Evolutionary conservation across 176 grass and related monocot genomes (phyloP).

Genomic region (Poa annua): DNA sequence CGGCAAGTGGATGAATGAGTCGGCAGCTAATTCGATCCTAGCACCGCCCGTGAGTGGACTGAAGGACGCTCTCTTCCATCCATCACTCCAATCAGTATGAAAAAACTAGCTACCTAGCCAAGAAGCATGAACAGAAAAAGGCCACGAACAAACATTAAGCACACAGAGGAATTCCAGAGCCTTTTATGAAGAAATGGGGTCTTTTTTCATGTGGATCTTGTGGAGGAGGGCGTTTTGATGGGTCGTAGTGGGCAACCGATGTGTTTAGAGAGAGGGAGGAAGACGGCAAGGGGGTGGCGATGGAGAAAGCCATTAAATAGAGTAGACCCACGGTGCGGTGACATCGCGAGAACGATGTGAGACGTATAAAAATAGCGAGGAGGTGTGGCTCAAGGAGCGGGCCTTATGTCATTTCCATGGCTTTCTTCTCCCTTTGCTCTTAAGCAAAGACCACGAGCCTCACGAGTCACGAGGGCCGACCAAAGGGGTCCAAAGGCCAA

Average conservation of each 20-base stretch:
- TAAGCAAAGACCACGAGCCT: constrained; percentile 29
- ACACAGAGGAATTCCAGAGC: not conserved
- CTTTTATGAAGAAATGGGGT: not conserved
- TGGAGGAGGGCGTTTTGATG: not conserved
- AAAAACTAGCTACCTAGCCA: not conserved
- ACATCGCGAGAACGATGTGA: constrained; percentile 41
- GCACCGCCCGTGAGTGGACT: constrained; percentile 76
- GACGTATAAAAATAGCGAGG: constrained; percentile 21
- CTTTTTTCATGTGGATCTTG: constrained; percentile 41
- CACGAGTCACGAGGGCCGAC: constrained; percentile 8
- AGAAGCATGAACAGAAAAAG: constrained; percentile 13
- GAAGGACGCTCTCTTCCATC: constrained; percentile 92
- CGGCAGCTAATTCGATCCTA: constrained; percentile 88
- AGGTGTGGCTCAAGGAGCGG: constrained; percentile 24
- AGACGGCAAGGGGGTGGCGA: constrained; percentile 30
- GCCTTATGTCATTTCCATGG: constrained; percentile 15
- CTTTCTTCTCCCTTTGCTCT: constrained; percentile 29
- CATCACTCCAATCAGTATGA: constrained; percentile 19
- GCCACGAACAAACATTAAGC: not conserved
- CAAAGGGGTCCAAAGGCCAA: constrained; percentile 31
- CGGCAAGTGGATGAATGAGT: constrained; percentile 91
- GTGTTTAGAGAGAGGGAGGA: constrained; percentile 26
- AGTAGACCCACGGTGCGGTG: constrained; percentile 40
- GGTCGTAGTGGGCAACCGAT: not conserved
- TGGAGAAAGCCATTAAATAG: constrained; percentile 58